Conservation (phyloP, 495 filamentous ascomycete species). For the Xylaria grammica region DNA sequence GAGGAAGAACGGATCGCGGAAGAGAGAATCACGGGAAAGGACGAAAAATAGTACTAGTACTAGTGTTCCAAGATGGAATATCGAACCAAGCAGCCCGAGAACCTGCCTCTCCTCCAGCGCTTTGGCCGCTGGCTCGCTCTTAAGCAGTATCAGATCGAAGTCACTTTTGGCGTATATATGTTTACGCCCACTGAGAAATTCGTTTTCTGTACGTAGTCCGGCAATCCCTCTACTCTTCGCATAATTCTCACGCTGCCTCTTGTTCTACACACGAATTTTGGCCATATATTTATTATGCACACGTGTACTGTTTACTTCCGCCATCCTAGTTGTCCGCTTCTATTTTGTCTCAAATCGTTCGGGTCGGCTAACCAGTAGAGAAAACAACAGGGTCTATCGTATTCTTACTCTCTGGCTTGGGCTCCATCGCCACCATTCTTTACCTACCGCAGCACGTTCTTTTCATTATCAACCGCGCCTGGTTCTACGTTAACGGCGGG, state of each 20-base stretch:
- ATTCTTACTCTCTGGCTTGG: slow-evolving; percentile 83
- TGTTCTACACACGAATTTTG: slow-evolving; percentile 3
- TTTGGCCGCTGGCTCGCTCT: slow-evolving; percentile 54
- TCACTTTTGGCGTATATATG: slow-evolving; percentile 55
- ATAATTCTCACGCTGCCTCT: not conserved
- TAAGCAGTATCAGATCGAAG: slow-evolving; percentile 60
- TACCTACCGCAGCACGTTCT: slow-evolving; percentile 92
- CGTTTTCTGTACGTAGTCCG: slow-evolving; percentile 47
- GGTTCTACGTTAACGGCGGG: slow-evolving; percentile 93
- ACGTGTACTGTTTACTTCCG: not conserved
- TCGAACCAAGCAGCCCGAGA: slow-evolving; percentile 36
- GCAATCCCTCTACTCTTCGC: not conserved
- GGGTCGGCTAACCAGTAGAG: not conserved
- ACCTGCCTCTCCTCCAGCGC: slow-evolving; percentile 43
- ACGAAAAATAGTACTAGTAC: slow-evolving; percentile 7
- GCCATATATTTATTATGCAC: too few species aligned
- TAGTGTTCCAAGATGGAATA: slow-evolving; percentile 31
- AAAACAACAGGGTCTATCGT: slow-evolving; percentile 77
- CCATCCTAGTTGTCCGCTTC: not conserved
- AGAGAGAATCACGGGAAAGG: slow-evolving; percentile 3
- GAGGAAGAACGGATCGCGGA: not conserved
- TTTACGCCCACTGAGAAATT: slow-evolving; percentile 56
- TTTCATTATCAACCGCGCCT: slow-evolving; percentile 77
- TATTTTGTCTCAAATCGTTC: too few species aligned
- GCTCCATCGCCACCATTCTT: slow-evolving; percentile 81